phyloP scores from a whole-genome alignment of 2,329 filamentous ascomycete species.

The Fusarium sp. region DNA sequence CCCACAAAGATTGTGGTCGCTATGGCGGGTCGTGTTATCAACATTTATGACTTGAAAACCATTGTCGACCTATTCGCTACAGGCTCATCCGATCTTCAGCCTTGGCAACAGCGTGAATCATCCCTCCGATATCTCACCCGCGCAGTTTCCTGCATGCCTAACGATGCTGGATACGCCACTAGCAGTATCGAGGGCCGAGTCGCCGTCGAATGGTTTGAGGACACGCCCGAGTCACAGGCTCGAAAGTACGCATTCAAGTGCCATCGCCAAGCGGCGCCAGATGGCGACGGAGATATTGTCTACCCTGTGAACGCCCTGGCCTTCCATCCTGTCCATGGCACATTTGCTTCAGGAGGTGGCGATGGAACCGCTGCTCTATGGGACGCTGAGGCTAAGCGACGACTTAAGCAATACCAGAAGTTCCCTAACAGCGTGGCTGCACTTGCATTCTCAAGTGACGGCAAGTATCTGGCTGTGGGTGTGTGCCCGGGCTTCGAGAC shows the following conservation, averaged over 20 bases:
- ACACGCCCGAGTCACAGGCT: slow-evolving; percentile 84
- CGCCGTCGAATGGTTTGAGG: slow-evolving; percentile 98
- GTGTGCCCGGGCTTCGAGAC: slow-evolving; percentile 90
- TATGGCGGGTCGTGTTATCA: slow-evolving; percentile 92
- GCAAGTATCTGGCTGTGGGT: slow-evolving; percentile 81
- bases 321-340: slow-evolving; percentile 86
- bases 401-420: slow-evolving; percentile 89
- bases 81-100: slow-evolving; percentile 67
- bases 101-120: slow-evolving; percentile 94
- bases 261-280: slow-evolving; percentile 79
- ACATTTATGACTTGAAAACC: slow-evolving; percentile 89
- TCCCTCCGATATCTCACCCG: slow-evolving; percentile 96
- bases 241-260: slow-evolving; percentile 99
- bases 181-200: slow-evolving; percentile 95
- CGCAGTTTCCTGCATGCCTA: slow-evolving; percentile 94
- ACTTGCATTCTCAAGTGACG: slow-evolving; percentile 81
- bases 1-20: slow-evolving; percentile 89
- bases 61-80: slow-evolving; percentile 67
- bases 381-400: slow-evolving; percentile 90
- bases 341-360: slow-evolving; percentile 89
- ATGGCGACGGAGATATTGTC: slow-evolving; percentile 79
- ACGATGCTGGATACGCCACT: slow-evolving; percentile 92
- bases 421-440: slow-evolving; percentile 83
- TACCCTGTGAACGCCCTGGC: slow-evolving; percentile 92
- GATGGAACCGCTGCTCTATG: slow-evolving; percentile 93